Base-by-base conservation (phyloP, 2,329 filamentous ascomycete genomes). In the Dichotomopilus funicola region DNA sequence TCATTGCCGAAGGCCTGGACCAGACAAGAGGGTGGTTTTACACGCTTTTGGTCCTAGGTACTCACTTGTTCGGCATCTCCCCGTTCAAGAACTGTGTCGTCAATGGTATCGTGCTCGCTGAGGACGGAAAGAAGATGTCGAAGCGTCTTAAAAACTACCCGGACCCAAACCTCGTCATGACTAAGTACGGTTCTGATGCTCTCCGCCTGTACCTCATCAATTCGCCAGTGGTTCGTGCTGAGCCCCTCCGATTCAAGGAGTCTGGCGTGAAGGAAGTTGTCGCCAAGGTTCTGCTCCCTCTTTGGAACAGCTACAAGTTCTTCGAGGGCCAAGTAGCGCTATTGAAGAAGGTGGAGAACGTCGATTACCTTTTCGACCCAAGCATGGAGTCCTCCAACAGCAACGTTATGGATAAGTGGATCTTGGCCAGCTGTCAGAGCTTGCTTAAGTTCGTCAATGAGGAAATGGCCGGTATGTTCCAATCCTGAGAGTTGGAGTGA, bases 11-110 rank as follows among this genome's bases (percentile, higher is more conserved):
- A 70, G 91, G 91, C 63, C 62, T 66, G 19, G 91, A 96, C 68
- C 92, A 96, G 74, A 96, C 92, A 27, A 83, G 91, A 66, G 92
- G 92, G 49, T 97, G 92, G 92, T 97, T 96, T 73, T 96, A 97
- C 70, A 96, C 91, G 1, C 74, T 96, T 59, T 83, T 89, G 19
- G 90, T 96, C 8, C 76, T 97, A 48, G 91, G 91, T 37, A 94
- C 88, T 6, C 89, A 95, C 68, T 79, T 96, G 4, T 95, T 94
- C 65, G 88, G 88, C 44, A 81, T 83, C 38, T 83, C 91, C 2
- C 91, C 92, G 0, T 96, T 96, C 78, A 86, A 94, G 73, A 96
- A 96, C 70, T 95, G 90, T 65, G 89, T 96, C n/a, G 91, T 96
- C 59, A 96, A 95, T 67, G 91, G 91, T 49, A 94, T 96, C 60